Evolutionary conservation across 768 basidiomycete species (phyloP), one percentile per base, ranked within the genome.

Genomic region (Lactarius sp.): DNA sequence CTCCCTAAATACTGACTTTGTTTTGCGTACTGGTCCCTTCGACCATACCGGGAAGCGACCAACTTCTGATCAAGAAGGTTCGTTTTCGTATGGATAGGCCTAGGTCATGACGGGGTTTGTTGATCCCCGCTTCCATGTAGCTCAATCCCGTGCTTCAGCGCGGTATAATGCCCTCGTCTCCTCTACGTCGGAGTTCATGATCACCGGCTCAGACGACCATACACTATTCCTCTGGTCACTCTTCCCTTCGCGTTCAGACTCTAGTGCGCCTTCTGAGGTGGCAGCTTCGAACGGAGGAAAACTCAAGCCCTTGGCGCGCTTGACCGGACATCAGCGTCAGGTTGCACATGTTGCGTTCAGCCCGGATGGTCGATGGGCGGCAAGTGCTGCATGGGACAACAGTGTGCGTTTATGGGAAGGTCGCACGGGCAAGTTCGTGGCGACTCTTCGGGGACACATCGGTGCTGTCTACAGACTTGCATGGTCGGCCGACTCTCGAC

Each of bases 191-290:
- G 95, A 98, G 73, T 79, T 92, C 4, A 78, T 96, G 67, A 96
- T 98, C 73, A 93, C 94, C 6, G 95, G 94, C 22, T 98, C 95
- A 4, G 95, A 99, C 73, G 96, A 99, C 73, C 96, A 98, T 74
- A 99, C 96, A 0, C 85, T 98, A 55, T 98, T 95, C 83, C 83
- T 99, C 13, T 98, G 94, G 96, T 89, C 92, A 37, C 78, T 87
- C 47, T 90, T 93, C 79, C 79, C 85, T 20, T 78, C 74, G 51
- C 67, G 69, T 41, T 64, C 73, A n/a, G 62, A 79, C 34, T 69
- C 77, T 51, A 67, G 69, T 37, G 59, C 73, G 9, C 57, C 74
- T 72, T 53, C 77, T 71, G 82, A 58, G 60, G 70, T 64, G 54
- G 74, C 74, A 50, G 70, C 72, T 12, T 69, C 74, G 55, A 74